Base-by-base conservation (phyloP, 2,329 filamentous ascomycete species). In the Cladosporium sp. region DNA sequence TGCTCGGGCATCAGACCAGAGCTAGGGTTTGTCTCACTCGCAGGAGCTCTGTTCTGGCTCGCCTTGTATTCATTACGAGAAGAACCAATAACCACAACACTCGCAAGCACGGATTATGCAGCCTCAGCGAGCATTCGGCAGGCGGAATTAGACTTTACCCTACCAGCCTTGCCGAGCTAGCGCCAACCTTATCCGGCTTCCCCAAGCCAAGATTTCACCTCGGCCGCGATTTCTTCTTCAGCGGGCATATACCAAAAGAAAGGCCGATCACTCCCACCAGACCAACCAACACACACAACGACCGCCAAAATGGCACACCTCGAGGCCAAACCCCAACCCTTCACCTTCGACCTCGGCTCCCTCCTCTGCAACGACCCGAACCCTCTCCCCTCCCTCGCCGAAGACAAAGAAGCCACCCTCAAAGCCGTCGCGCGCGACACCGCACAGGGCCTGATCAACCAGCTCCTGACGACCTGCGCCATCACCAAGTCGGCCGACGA, bases 391-490 rank as follows among this genome's bases (percentile, higher is more conserved):
- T 72, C 83, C 57, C 71, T 70, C 46, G 72, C 84, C 58, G 53
- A 59, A 43, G 52, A 60, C 43, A 61, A 61, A 49, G 89, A 95
- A 70, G 74, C 77, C 28, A 80, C 81, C 54, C 84, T 97, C 56
- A 78, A 85, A 57, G 74, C 80, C 38, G 82, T 84, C 18, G 90
- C 93, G 52, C 88, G 91, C 65, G 89, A 95, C 72, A 90, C 89
- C 71, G 89, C 91, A 10, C 93, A 98, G 74, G 84, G 83, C 31
- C 83, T 98, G 54, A 83, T 98, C 70, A 95, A 95, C 78, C 91
- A 97, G 73, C 85, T 98, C 56, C 84, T 98, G 37, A 89, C 85
- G 13, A 92, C 89, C 43, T 93, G 90, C 74, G 81, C 88, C 22
- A 85, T 96, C 63, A 81, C 78, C 55, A 85, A 86, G 43, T 85